A percentile compares a stretch with the other conserved stretches of the same genome.
Conservation (phyloP, 139 green algal genomes). For the Micractinium sp. region DNA sequence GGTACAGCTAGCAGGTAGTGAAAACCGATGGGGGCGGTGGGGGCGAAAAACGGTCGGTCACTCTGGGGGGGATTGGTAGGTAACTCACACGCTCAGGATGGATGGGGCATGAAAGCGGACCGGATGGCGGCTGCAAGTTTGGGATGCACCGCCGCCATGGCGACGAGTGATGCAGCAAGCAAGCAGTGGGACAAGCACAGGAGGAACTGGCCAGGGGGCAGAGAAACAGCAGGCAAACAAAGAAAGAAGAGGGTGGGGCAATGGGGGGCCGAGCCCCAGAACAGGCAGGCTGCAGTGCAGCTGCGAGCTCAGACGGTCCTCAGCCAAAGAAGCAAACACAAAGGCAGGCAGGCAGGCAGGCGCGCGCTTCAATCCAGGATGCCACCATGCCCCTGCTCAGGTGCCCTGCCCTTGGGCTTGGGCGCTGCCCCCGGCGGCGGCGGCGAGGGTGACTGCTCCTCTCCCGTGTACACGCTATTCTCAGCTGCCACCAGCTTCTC, state of each 20-base stretch:
- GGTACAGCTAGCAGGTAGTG: too few relatives aligned
- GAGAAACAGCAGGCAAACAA: background rate
- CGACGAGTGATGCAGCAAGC: background rate
- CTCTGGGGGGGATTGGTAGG: background rate
- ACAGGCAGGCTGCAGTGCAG: too few relatives aligned
- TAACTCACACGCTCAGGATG: background rate
- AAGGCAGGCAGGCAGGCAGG: too few relatives aligned
- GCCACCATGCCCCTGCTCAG: too few relatives aligned
- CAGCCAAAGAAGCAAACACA: too few relatives aligned
- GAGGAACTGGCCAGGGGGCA: background rate
- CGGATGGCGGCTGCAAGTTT: background rate
- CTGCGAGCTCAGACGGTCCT: too few relatives aligned
- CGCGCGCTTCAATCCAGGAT: too few relatives aligned
- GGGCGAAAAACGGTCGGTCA: too few relatives aligned
- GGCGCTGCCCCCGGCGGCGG: background rate
- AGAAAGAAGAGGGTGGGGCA: background rate
- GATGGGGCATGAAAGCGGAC: background rate
- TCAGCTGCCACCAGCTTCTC: slow-evolving; percentile 45
- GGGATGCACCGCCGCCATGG: background rate
- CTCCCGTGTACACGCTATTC: slow-evolving; percentile 33
- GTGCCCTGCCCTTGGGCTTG: too few relatives aligned
- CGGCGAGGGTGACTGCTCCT: slow-evolving; percentile 8
- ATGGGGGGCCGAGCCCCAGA: background rate
- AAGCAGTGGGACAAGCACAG: background rate
- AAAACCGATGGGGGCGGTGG: too few relatives aligned